phyloP scores from a whole-genome alignment of 2,329 filamentous ascomycete genomes.

The Coniochaeta sp. region DNA sequence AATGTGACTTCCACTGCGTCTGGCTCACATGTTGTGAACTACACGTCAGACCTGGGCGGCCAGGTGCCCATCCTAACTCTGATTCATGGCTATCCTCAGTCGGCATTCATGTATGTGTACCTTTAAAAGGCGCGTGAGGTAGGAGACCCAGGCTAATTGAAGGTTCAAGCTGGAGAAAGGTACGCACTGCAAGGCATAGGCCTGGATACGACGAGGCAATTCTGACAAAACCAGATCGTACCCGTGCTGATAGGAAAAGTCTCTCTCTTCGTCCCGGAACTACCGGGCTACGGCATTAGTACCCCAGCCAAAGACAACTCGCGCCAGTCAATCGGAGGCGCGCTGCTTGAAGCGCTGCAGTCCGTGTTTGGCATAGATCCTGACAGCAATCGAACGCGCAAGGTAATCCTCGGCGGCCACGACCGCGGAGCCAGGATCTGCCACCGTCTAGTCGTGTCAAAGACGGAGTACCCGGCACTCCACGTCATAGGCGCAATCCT shows the following conservation, averaged over 20 bases:
- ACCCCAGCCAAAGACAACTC: constrained; percentile 23
- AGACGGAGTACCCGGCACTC: constrained; percentile 18
- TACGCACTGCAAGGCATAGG: not conserved
- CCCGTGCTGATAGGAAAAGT: constrained; percentile 26
- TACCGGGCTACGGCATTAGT: constrained; percentile 38
- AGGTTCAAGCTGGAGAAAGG: not conserved
- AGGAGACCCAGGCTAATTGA: not conserved
- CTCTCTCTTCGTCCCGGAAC: constrained; percentile 36
- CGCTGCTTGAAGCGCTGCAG: constrained; percentile 30
- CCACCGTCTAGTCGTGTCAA: constrained; percentile 38
- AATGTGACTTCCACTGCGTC: constrained; percentile 12
- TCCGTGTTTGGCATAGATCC: constrained; percentile 17
- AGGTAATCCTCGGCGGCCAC: constrained; percentile 37
- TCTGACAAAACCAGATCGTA: constrained; percentile 20
- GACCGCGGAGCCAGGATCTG: constrained; percentile 40
- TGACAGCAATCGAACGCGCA: constrained; percentile 11
- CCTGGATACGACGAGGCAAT: not conserved
- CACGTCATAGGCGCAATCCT: constrained; percentile 30
- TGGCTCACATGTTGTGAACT: constrained; percentile 14
- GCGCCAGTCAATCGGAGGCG: constrained; percentile 30
- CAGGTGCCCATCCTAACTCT: constrained; percentile 26
- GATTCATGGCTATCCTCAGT: constrained; percentile 38
- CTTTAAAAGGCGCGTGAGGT: not conserved
- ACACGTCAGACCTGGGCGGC: constrained; percentile 13
- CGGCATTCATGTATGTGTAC: constrained; percentile 15